Evolutionary conservation across 73 alveolate species (phyloP).

Genomic region (Paramecium sexaurelia): DNA sequence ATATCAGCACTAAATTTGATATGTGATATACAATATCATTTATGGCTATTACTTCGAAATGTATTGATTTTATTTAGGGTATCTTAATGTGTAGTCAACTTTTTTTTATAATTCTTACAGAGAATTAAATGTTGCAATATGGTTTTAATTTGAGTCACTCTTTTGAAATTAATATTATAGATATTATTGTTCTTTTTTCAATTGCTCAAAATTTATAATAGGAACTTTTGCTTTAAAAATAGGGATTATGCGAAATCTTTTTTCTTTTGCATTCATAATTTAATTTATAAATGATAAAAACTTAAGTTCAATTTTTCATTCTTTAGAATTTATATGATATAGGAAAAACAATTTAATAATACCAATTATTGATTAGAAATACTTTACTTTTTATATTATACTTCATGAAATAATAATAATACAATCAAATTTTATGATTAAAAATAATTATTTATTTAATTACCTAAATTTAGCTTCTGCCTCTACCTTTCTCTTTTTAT

Average conservation of each 20-base stretch:
- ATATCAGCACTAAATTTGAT: background rate
- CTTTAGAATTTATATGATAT: too few species aligned
- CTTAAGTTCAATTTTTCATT: background rate
- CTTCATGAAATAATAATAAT: too few species aligned
- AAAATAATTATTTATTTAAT: too few species aligned
- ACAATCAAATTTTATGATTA: too few species aligned
- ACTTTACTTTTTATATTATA: too few species aligned
- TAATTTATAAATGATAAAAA: background rate
- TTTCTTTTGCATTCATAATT: background rate
- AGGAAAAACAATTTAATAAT: too few species aligned
- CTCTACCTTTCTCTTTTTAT: too few species aligned
- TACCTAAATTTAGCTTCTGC: too few species aligned
- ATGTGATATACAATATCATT: background rate
- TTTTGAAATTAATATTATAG: background rate
- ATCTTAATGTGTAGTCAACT: background rate
- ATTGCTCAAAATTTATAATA: constrained; percentile 6
- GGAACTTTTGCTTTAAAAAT: background rate
- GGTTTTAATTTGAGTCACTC: background rate
- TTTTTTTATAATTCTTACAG: background rate
- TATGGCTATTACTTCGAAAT: background rate
- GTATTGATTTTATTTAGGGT: background rate
- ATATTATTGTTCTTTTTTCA: background rate
- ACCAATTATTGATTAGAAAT: too few species aligned
- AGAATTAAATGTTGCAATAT: background rate
- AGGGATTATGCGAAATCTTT: background rate